Base-by-base conservation (phyloP, 805 yeast genomes). In the Lipomyces yamanashiensis region DNA sequence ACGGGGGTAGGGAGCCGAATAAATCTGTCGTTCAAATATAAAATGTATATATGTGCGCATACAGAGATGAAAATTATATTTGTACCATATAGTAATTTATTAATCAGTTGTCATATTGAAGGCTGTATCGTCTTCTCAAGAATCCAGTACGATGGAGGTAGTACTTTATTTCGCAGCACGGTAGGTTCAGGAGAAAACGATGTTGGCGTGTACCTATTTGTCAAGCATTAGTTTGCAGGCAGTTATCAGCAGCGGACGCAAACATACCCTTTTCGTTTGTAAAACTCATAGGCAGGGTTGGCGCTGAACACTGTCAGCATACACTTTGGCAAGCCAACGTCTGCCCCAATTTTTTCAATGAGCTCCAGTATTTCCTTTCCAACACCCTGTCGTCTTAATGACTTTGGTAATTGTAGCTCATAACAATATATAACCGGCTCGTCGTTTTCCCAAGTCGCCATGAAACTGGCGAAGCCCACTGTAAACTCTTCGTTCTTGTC, bases 11-110 rank as follows among this genome's bases (percentile, higher is more conserved):
- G 54, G 73, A 73, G 17, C 73, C 74, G 28, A 66, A 72, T 17
- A 70, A 79, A n/a, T 78, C 82, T 61, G 74, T 86, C 58, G 45
- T 54, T 1, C 89, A 86, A 68, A 77, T 82, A 28, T 81, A 70
- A 71, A 34, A n/a, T 81, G 87, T 28, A 7, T 36, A 17, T 23
- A 48, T 15, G 23, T 50, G 19, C 13, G 43, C 7, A 33, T 5
- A 33, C 23, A 50, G 15, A 50, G 15, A 41, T 40, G 44, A 40
- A 36, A 28, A n/a, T 17, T 23, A 9, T 6, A 23, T 19, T 36
- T 41, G 19, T 45, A 17, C 12, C 28, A 28, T 45, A 4, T 45
- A 19, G 7, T 15, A 17, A 21, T 33, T 15, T 8, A 19, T 6
- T 39, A 34, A 36, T 21, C 48, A 21, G 13, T 40, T 43, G 15